A percentile compares a stretch with the other conserved stretches of the same genome.
phyloP scores from a whole-genome alignment of 2,329 filamentous ascomycete genomes.

The Fusarium coicis region DNA sequence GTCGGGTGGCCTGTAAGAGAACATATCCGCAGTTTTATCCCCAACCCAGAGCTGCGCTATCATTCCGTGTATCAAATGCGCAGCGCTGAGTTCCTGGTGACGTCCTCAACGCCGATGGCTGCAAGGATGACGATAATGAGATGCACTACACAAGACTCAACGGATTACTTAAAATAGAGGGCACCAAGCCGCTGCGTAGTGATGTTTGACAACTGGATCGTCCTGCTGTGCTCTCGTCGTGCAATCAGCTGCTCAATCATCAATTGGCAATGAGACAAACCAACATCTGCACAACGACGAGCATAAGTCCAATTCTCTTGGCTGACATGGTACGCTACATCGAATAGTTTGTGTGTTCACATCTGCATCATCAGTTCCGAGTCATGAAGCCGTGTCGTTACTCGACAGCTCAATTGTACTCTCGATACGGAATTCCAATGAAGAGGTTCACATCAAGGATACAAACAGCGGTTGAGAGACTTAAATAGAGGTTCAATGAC shows the following conservation, averaged over 20 bases:
- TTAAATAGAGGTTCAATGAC: not conserved
- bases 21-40: accelerated
- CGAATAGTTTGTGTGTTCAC: not conserved
- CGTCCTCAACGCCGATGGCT: not conserved
- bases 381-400: not conserved
- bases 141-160: not conserved
- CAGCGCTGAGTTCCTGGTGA: not conserved
- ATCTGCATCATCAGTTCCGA: not conserved
- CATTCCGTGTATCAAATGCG: not conserved
- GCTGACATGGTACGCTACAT: not conserved
- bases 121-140: not conserved
- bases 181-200: accelerated
- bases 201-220: not conserved
- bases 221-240: not conserved
- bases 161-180: accelerated
- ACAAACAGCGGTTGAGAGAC: not conserved
- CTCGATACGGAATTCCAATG: not conserved
- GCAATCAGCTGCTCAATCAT: not conserved
- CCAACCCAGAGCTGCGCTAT: not conserved
- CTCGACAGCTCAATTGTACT: not conserved
- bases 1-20: not conserved
- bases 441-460: not conserved
- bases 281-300: not conserved
- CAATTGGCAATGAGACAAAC: not conserved
- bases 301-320: not conserved